These are phyloP conservation scores for Penicillium sp. DNA, from an alignment of 2,329 filamentous ascomycete species.

Conservation along the genomic window DNA sequence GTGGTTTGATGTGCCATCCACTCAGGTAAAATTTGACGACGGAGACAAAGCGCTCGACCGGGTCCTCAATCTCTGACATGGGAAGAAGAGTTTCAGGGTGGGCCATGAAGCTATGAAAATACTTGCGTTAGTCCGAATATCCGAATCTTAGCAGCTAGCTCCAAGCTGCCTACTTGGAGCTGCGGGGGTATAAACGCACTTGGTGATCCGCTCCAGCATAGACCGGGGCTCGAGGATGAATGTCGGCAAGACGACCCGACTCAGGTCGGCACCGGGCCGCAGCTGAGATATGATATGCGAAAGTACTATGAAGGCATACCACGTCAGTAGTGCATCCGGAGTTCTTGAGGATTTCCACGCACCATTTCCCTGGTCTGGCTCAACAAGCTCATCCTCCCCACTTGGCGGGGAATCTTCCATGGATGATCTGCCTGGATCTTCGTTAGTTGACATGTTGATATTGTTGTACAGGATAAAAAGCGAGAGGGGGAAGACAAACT, in stretches of 20 bases:
- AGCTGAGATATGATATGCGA: slow-evolving; percentile 96
- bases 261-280: slow-evolving; percentile 87
- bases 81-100: slow-evolving; percentile 90
- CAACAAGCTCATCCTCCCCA: slow-evolving; percentile 70
- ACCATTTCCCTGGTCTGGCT: slow-evolving; percentile 92
- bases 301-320: slow-evolving; percentile 55
- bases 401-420: slow-evolving; percentile 46
- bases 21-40: slow-evolving; percentile 97
- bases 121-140: not conserved
- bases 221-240: slow-evolving; percentile 96
- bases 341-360: not conserved
- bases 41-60: slow-evolving; percentile 77
- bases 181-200: slow-evolving; percentile 51
- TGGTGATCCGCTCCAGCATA: slow-evolving; percentile 97
- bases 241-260: slow-evolving; percentile 85
- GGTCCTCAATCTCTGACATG: slow-evolving; percentile 80
- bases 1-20: slow-evolving; percentile 96
- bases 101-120: slow-evolving; percentile 77
- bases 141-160: not conserved
- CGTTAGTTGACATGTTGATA: slow-evolving; percentile 21
- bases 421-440: slow-evolving; percentile 46
- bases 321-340: slow-evolving; percentile 3
- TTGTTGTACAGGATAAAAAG: not conserved
- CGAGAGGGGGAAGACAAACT: slow-evolving; percentile 15
- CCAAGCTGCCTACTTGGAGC: not conserved